A percentile compares a stretch with the other conserved stretches of the same genome.
Conservation (phyloP, 305 asterid species). For the Vinca major region DNA sequence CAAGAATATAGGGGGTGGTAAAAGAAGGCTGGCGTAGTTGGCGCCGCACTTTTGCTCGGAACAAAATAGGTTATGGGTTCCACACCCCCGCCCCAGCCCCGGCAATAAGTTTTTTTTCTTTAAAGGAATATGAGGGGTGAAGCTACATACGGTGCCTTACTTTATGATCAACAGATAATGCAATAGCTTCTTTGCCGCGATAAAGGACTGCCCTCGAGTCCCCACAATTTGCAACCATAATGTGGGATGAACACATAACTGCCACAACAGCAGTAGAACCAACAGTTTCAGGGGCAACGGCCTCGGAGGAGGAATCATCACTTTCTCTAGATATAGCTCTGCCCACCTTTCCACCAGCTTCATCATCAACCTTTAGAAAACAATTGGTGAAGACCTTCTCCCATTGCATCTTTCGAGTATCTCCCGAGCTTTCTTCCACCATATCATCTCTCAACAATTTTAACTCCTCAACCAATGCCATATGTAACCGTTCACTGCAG, state of each 20-base stretch:
- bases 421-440: slow-evolving; percentile 29
- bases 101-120: no score
- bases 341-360: slow-evolving; percentile 52
- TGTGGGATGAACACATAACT: slow-evolving; percentile 69
- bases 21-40: no score
- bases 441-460: slow-evolving; percentile 25
- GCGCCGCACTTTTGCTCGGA: no score
- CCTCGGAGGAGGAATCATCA: slow-evolving; percentile 23
- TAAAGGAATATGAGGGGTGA: no score
- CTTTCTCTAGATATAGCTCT: slow-evolving; percentile 18
- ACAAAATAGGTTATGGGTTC: no score
- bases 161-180: slow-evolving; percentile 66
- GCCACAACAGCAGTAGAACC: slow-evolving; percentile 90
- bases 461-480: slow-evolving; percentile 61
- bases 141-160: slow-evolving; percentile 26
- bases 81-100: no score
- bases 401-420: slow-evolving; percentile 54
- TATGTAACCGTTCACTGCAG: slow-evolving; percentile 62
- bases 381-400: slow-evolving; percentile 54
- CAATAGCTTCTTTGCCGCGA: slow-evolving; percentile 77
- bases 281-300: slow-evolving; percentile 67
- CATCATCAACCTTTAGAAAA: slow-evolving; percentile 70
- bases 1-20: not conserved
- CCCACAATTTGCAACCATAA: slow-evolving; percentile 78
- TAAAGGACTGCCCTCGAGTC: slow-evolving; percentile 85